Evolutionary conservation across 2,329 filamentous ascomycete species (phyloP), one percentile per base, ranked within the genome.

Genomic region (Colletotrichum theobromicola): DNA sequence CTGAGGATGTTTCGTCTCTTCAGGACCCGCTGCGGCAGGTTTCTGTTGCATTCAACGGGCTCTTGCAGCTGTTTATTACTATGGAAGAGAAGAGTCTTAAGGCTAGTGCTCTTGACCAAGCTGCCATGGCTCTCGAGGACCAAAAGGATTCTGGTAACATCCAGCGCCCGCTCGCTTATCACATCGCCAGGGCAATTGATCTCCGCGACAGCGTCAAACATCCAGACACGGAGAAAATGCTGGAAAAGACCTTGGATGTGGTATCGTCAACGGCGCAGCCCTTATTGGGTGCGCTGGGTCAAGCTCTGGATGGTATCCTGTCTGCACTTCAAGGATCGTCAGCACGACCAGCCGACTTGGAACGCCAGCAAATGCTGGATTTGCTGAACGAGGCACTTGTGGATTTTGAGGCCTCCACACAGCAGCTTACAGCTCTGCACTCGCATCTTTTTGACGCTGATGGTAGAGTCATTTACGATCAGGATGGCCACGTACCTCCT

Each of bases 281-380:
- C 13, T 21, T 50, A 10, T 0, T 50, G 42, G 1, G n/a, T 13
- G 42, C 42, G 0, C 7, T 50, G n/a, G 0, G 42, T 50, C n/a
- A 50, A 50, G 42, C n/a, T 13, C 0, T 50, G 42, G n/a, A 50
- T 4, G n/a, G 5, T 1, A 50, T 50, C n/a, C 0, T 50, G 42
- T 21, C 42, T 21, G 42, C 42, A 21, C 42, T 50, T 13, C n/a
- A 50, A 50, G 42, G 42, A 50, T 10, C 0, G n/a, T 21, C n/a
- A 0, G 24, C 42, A 21, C 0, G n/a, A 50, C 0, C 42, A 0
- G 0, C 4, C 10, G 42, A 50, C n/a, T 13, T 50, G n/a, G 42
- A 50, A 0, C 42, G 42, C 0, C 42, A 50, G n/a, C n/a, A 50
- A 50, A 50, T 0, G 0, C 42, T 50, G n/a, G n/a, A 50, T 0